A percentile compares a stretch with the other conserved stretches of the same genome.
phyloP scores from a whole-genome alignment of 768 basidiomycete genomes.

The Lentinula guzmanii region DNA sequence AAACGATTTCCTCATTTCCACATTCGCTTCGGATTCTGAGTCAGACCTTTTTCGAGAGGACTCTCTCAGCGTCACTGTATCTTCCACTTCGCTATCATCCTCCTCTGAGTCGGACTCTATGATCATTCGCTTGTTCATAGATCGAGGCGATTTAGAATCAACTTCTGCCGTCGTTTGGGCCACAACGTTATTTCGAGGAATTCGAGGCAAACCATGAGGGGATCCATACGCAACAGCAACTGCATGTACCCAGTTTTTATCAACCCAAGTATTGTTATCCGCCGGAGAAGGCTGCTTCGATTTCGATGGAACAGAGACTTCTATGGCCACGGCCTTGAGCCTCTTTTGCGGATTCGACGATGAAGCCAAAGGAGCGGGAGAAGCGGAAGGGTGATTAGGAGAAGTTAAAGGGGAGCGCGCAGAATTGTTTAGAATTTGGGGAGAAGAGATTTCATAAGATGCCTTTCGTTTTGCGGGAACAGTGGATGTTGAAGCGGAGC shows the following conservation, averaged over 20 bases:
- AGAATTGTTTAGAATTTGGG: not conserved
- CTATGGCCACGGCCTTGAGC: not conserved
- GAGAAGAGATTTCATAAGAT: not conserved
- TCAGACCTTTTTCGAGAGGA: not conserved
- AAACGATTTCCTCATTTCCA: not conserved
- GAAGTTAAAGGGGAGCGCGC: not conserved
- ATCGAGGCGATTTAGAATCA: not conserved
- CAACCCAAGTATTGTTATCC: not conserved
- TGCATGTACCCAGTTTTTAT: not conserved
- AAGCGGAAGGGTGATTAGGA: not conserved
- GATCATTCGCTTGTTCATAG: not conserved
- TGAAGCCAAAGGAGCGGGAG: not conserved
- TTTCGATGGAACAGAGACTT: not conserved
- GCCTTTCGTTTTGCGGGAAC: not conserved
- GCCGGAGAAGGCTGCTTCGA: not conserved
- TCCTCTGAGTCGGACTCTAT: not conserved
- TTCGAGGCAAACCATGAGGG: not conserved
- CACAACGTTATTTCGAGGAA: not conserved
- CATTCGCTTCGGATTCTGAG: not conserved
- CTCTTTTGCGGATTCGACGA: not conserved
- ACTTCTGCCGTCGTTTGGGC: not conserved
- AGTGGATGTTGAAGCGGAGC: not conserved
- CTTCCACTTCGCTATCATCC: not conserved
- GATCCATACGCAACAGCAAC: not conserved
- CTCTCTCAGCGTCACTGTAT: not conserved